A percentile compares a stretch with the other conserved stretches of the same genome.
phyloP scores from a whole-genome alignment of 2,329 filamentous ascomycete genomes.

The Xylariaceae sp. region DNA sequence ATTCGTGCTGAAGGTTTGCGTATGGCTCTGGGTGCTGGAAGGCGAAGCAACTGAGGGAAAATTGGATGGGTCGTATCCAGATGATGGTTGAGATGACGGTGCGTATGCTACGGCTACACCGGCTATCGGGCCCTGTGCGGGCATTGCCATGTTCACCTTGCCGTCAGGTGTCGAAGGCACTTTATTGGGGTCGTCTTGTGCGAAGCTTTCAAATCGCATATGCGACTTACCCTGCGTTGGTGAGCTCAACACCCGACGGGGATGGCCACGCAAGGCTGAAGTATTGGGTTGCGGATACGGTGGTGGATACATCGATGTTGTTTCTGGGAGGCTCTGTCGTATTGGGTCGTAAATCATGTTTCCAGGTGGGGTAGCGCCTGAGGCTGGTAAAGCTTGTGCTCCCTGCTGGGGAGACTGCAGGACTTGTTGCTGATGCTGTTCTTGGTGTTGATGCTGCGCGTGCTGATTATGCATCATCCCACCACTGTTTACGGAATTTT shows the following conservation, averaged over 20 bases:
- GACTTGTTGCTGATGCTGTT: conserved; percentile 7
- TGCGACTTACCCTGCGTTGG: conserved; percentile 20
- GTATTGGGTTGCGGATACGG: conserved; percentile 45
- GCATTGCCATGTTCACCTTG: conserved; percentile 18
- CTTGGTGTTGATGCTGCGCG: conserved; percentile 6
- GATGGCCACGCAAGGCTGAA: conserved; percentile 38
- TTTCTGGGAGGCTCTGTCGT: conserved; percentile 49
- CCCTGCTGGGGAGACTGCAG: not conserved
- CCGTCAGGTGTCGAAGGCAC: conserved; percentile 24
- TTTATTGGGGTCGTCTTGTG: conserved; percentile 30
- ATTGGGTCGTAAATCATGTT: conserved; percentile 60
- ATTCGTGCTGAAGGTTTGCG: conserved; percentile 20
- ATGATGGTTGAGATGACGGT: conserved; percentile 37
- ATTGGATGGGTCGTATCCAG: conserved; percentile 38
- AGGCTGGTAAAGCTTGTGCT: conserved; percentile 21
- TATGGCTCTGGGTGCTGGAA: conserved; percentile 32
- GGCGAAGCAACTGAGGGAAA: conserved; percentile 35
- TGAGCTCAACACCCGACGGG: conserved; percentile 19
- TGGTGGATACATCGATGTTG: conserved; percentile 42
- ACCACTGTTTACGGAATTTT: conserved; percentile 38
- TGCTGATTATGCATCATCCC: conserved; percentile 13
- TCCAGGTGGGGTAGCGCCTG: conserved; percentile 47
- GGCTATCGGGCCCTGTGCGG: conserved; percentile 18
- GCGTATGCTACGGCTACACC: conserved; percentile 30
- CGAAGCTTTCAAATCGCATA: conserved; percentile 20